Evolutionary conservation across 2,329 filamentous ascomycete genomes (phyloP), one percentile per base, ranked within the genome.

Genomic region (Pseudopyrenochaeta lycopersici): DNA sequence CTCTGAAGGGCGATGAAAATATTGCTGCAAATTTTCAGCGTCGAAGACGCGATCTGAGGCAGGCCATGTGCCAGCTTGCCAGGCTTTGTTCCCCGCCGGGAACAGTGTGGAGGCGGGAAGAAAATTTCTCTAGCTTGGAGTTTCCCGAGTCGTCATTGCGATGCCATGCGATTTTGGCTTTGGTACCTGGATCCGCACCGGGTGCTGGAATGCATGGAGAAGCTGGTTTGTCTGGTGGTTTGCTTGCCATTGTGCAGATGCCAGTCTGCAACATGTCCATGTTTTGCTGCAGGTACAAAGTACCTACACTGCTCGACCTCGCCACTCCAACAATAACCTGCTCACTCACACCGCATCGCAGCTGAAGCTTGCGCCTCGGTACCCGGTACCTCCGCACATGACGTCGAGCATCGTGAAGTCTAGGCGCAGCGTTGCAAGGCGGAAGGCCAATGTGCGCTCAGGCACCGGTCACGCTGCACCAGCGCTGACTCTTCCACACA

Each of bases 351-450:
- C 4, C 40, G 32, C 38, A 41, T 46, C 35, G 15, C 7, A 38
- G 35, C 35, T 20, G 35, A 38, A 30, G 31, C 9, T 31, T 23
- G 17, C 32, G n/a, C 30, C 10, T 6, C 4, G 18, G 36, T 21
- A 23, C 18, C 36, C 17, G 36, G 35, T 18, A 4, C 15, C 31
- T 42, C 42, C 42, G 46, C 54, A 62, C 70, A 73, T 73, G 71
- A 74, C 69, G 70, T 69, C 60, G 67, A 64, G 51, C 67, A 74
- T 74, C 71, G 70, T 73, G 70, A 72, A 60, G 59, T 60, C 56
- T 55, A 54, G 58, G 55, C 62, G 54, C 42, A 31, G 29, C 48
- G 52, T 52, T 20, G 10, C 18, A 23, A 20, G 36, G 18, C 14
- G 36, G 21, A 20, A 14, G 9, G 36, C 18, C 36, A 39, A 12